Evolutionary conservation across 768 basidiomycete species (phyloP), one percentile per base, ranked within the genome.

Genomic region (Omphalotus guepiniiformis): DNA sequence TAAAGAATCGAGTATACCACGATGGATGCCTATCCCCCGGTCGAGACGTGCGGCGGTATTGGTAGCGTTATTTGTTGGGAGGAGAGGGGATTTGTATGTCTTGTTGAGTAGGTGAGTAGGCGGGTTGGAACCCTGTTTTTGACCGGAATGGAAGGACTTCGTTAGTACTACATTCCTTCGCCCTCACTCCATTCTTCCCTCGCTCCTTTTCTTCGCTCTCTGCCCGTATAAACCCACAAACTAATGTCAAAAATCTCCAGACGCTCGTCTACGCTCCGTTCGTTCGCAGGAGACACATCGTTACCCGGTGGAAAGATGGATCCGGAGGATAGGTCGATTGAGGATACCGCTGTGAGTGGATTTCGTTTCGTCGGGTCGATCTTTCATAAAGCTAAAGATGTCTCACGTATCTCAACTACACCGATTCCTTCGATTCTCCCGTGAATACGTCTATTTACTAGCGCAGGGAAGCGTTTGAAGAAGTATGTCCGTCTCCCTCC

Each of bases 401-500:
- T n/a, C n/a, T n/a, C n/a, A n/a, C n/a, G n/a, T n/a, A n/a, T n/a
- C n/a, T n/a, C n/a, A n/a, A n/a, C n/a, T n/a, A n/a, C n/a, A n/a
- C n/a, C n/a, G n/a, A n/a, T n/a, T n/a, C n/a, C n/a, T n/a, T n/a
- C n/a, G n/a, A n/a, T n/a, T n/a, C n/a, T n/a, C n/a, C n/a, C n/a
- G n/a, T n/a, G n/a, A n/a, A n/a, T n/a, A n/a, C n/a, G n/a, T n/a
- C n/a, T n/a, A n/a, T 39, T n/a, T 16, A 8, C 40, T n/a, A 93
- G 91, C 69, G 93, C 45, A 75, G 92, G 35, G 92, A 94, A 68
- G 91, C 92, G 0, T 93, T 80, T 49, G 93, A 95, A 65, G 93
- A 95, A 79, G 93, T 91, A 47, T 6, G 62, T 49, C n/a, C n/a
- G n/a, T n/a, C n/a, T n/a, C n/a, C n/a, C n/a, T n/a, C n/a, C n/a